A percentile compares a stretch with the other conserved stretches of the same genome.
These are phyloP conservation scores for Microbotryomycetes sp. DNA, from an alignment of 1,284 basidiomycete species.

Conservation along the genomic window DNA sequence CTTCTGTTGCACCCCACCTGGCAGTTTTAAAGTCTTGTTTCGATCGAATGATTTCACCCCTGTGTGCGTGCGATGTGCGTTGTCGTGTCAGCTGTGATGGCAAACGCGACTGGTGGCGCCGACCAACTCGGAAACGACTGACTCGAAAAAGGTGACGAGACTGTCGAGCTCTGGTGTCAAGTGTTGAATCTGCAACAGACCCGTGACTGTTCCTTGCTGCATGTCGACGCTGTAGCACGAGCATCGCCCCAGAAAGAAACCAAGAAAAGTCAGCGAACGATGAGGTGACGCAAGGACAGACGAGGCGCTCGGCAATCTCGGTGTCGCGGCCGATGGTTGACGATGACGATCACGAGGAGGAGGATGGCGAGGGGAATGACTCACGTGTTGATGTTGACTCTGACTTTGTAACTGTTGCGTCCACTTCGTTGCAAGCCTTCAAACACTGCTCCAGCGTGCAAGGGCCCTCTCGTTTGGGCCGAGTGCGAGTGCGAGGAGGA, in stretches of 20 bases:
- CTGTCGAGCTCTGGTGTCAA: slow-evolving; percentile 84
- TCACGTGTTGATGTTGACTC: slow-evolving; percentile 70
- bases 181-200: slow-evolving; percentile 80
- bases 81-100: too few species aligned
- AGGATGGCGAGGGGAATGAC: slow-evolving; percentile 15
- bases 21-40: slow-evolving; percentile 73
- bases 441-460: slow-evolving; percentile 25
- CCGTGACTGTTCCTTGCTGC: slow-evolving; percentile 67
- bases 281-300: slow-evolving; percentile 16
- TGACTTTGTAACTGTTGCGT: slow-evolving; percentile 74
- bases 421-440: slow-evolving; percentile 44
- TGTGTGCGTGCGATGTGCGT: too few species aligned
- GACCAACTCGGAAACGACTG: too few species aligned
- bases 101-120: too few species aligned
- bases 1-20: slow-evolving; percentile 73
- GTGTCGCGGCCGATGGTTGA: too few species aligned
- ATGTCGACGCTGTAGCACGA: slow-evolving; percentile 70
- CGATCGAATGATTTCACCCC: slow-evolving; percentile 84
- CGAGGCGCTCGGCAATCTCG: too few species aligned
- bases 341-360: slow-evolving; percentile 3
- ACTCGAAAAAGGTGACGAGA: slow-evolving; percentile 74
- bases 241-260: neutral
- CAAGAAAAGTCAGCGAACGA: slow-evolving; percentile 4
- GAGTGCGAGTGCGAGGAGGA: neutral
- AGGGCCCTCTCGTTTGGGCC: slow-evolving; percentile 5